Evolutionary conservation across 164 flowering plant species (phyloP).

Genomic region (Piper betle): DNA sequence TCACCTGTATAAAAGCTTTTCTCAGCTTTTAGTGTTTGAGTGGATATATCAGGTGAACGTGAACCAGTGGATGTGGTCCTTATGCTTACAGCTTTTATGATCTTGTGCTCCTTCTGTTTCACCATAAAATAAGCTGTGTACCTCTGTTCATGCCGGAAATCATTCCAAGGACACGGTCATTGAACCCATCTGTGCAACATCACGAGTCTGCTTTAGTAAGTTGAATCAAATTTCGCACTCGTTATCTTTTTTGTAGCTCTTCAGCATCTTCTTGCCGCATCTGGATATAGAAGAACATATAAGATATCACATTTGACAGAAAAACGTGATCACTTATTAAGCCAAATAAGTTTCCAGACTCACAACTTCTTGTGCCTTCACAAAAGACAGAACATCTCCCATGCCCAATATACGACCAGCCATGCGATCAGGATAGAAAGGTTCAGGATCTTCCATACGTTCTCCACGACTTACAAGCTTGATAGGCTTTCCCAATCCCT

Average conservation of each 20-base stretch:
- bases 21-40: too few relatives aligned
- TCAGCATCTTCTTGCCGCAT: slow-evolving; percentile 98
- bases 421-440: slow-evolving; percentile 97
- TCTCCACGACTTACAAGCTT: slow-evolving; percentile 98
- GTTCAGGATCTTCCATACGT: slow-evolving; percentile 96
- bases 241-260: slow-evolving; percentile 88
- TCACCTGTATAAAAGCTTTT: slow-evolving; percentile 30
- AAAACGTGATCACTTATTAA: neutral
- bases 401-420: slow-evolving; percentile 96
- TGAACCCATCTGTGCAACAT: slow-evolving; percentile 95
- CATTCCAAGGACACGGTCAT: slow-evolving; percentile 94
- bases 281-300: slow-evolving; percentile 17
- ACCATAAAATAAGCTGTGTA: slow-evolving; percentile 9
- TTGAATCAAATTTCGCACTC: slow-evolving; percentile 96
- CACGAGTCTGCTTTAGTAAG: slow-evolving; percentile 90
- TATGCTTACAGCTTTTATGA: neutral
- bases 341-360: slow-evolving; percentile 19
- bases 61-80: too few relatives aligned
- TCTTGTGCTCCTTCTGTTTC: neutral
- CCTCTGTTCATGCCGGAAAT: slow-evolving; percentile 99
- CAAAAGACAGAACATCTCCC: slow-evolving; percentile 98
- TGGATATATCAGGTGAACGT: too few relatives aligned
- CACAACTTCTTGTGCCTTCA: slow-evolving; percentile 98
- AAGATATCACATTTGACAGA: neutral
- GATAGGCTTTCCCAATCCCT: slow-evolving; percentile 98